Base-by-base conservation (phyloP, 441 rosid genomes). In the Omphalea diandra region DNA sequence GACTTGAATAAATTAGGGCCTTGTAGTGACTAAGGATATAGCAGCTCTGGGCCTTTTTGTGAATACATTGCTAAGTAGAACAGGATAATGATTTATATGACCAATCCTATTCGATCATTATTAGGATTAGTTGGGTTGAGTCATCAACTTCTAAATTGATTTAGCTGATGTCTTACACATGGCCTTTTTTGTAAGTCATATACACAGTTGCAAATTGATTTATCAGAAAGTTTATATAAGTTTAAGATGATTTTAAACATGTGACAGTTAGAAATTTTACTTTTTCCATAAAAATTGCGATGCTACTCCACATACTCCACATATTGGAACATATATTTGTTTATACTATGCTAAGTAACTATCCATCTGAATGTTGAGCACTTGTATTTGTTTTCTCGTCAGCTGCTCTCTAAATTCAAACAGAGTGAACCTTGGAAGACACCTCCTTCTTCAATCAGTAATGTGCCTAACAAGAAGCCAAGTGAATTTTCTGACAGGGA, bases 381-480 rank as follows among this genome's bases (percentile, higher is more conserved):
- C 40, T 22, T 41, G 8, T 41, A 70, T 67, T 35, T 69, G 35
- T 46, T 36, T 43, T 68, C 36, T 67, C 27, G 75, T 31, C 85
- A 91, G 98, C 79, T 94, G 50, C 77, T 94, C 60, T 77, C 82
- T 36, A 72, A 80, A 65, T 94, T 74, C 69, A 83, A 58, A 62
- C 84, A 76, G 33, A 83, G 87, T 75, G 79, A 83, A 35, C 91
- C 87, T 3, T 90, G 97, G 96, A n/a, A n/a, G n/a, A 69, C 38
- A 58, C 53, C 86, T 55, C 47, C 63, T 70, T 80, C 86, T 68
- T 63, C 75, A 56, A 77, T 78, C 4, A 44, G 31, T 59, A 67
- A 43, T 20, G 49, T 46, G 11, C 57, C 74, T 38, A 31, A 18
- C 31, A 82, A 62, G 70, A 67, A 52, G 57, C 91, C 94, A 43